Base-by-base conservation (phyloP, 345 rosid genomes). In the Odontarrhena argentea region DNA sequence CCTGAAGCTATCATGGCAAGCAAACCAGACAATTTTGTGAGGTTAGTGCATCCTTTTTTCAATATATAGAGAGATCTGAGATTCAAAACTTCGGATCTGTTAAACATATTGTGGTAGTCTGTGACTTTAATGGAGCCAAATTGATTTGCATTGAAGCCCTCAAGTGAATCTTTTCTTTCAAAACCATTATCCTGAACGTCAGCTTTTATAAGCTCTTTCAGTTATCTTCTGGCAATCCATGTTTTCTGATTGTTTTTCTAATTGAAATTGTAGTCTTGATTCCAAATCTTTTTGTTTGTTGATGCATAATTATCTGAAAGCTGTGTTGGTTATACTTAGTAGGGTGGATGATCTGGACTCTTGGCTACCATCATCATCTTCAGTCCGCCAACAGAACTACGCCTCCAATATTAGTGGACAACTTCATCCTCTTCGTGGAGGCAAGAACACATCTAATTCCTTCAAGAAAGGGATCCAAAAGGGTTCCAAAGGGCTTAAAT, bases 301-400 rank as follows among this genome's bases (percentile, higher is more conserved):
- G 9, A 18, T 26, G 50, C n/a, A 54, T 24, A 45, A 34, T 45
- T 13, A 68, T 68, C 34, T 49, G 44, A 59, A 59, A 68, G 14
- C 34, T 38, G 2, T 48, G 7, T 47, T 60, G 35, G 54, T 48
- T 52, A 9, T 68, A 12, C 48, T 66, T 70, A 56, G 15, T 74
- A 89, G 97, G 84, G 82, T 87, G 86, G 96, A 92, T 32, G 91
- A 87, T 77, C 73, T 89, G 87, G 97, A 89, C 80, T 89, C 96
- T 15, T 78, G 88, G 79, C 55, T 80, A 14, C 86, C 96, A 47
- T 77, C 93, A 56, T 68, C 98, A 60, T 85, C 96, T 60, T 85
- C 76, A 71, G 2, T 84, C 47, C 76, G 82, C 75, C 76, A 75
- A 72, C 85, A 64, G 40, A 89, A 75, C 69, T 89, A 88, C 63